Evolutionary conservation across 805 yeast species (phyloP).

Genomic region (Clavispora santaluciae): DNA sequence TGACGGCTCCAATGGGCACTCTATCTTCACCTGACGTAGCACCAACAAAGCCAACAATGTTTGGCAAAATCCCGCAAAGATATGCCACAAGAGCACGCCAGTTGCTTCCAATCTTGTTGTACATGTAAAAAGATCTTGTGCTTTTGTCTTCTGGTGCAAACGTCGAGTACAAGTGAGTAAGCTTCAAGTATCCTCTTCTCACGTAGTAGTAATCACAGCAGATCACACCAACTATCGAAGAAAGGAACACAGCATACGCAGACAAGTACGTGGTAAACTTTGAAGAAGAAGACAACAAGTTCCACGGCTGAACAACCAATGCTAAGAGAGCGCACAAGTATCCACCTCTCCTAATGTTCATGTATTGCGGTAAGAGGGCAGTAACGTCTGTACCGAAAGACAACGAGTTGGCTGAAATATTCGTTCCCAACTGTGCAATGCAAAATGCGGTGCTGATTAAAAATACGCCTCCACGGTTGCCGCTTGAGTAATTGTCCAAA

Average conservation of each 20-base stretch:
- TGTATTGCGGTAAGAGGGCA: constrained; percentile 56
- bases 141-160: constrained; percentile 29
- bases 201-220: constrained; percentile 60
- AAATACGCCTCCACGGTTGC: constrained; percentile 78
- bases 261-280: constrained; percentile 75
- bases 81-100: constrained; percentile 86
- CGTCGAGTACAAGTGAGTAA: constrained; percentile 60
- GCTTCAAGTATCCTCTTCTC: constrained; percentile 63
- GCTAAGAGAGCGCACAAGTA: constrained; percentile 71
- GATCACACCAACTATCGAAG: constrained; percentile 77
- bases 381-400: constrained; percentile 73
- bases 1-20: constrained; percentile 76
- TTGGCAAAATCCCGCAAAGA: constrained; percentile 74
- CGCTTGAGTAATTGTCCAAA: constrained; percentile 44
- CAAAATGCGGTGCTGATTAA: constrained; percentile 67
- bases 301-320: constrained; percentile 78
- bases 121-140: constrained; percentile 47
- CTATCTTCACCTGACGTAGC: constrained; percentile 59
- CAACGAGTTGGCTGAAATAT: constrained; percentile 66
- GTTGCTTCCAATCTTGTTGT: constrained; percentile 59
- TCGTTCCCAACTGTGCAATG: constrained; percentile 74
- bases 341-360: constrained; percentile 77
- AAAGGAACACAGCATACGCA: constrained; percentile 78
- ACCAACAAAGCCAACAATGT: constrained; percentile 83
- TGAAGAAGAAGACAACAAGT: constrained; percentile 57